A percentile compares a stretch with the other conserved stretches of the same genome.
Evolutionary conservation across 2,329 filamentous ascomycete genomes (phyloP).

Genomic region (Hypoxylon rubiginosum): DNA sequence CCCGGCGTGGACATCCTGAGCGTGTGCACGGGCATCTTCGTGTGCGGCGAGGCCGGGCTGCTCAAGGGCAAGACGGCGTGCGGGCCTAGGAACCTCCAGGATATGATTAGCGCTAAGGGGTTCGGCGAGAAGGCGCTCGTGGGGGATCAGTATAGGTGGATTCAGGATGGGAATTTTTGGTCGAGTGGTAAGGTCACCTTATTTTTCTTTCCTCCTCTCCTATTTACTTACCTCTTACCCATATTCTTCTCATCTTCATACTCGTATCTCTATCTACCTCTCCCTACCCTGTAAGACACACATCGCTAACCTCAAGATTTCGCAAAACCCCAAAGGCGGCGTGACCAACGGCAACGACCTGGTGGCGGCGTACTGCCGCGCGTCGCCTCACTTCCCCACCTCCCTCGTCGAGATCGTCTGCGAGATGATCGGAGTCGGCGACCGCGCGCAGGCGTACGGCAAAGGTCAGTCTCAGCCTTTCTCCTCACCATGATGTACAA

Average conservation of each 20-base stretch:
- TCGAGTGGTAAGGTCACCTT: conserved; percentile 60
- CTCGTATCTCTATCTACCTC: neutral
- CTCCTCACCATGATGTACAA: conserved; percentile 55
- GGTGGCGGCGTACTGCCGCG: conserved; percentile 64
- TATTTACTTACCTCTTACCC: conserved; percentile 3
- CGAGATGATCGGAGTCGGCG: conserved; percentile 63
- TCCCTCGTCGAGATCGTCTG: conserved; percentile 61
- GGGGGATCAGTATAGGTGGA: conserved; percentile 64
- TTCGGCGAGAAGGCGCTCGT: conserved; percentile 57
- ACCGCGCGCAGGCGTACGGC: conserved; percentile 60
- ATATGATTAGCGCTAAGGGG: conserved; percentile 55
- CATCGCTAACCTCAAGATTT: neutral
- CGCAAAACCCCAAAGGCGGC: conserved; percentile 58
- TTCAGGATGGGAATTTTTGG: conserved; percentile 68
- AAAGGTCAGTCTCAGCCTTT: conserved; percentile 54
- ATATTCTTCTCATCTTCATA: neutral
- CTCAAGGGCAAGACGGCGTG: conserved; percentile 61
- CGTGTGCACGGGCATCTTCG: conserved; percentile 64
- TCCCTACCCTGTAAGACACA: neutral
- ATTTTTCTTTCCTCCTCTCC: conserved; percentile 3
- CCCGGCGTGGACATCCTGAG: conserved; percentile 62
- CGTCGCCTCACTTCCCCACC: conserved; percentile 58
- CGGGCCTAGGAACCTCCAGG: conserved; percentile 62
- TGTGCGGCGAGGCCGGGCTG: conserved; percentile 64
- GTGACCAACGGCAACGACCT: conserved; percentile 70